Conservation (phyloP, 2,329 filamentous ascomycete genomes). For the Ceratocystis albifundus region DNA sequence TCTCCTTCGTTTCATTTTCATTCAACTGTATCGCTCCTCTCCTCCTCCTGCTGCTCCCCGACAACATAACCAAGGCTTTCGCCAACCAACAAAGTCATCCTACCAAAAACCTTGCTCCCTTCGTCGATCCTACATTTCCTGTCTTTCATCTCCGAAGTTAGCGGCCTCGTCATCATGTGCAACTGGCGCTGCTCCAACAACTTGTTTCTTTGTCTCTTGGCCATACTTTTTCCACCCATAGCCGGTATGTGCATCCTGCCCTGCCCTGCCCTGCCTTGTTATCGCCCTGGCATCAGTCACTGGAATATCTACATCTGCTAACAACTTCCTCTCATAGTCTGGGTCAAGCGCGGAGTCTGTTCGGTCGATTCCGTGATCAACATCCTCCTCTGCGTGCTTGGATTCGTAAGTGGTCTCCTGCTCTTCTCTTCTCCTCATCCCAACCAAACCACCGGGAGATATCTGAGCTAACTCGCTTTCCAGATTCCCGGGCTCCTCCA, state of each 20-base stretch:
- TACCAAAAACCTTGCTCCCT: neutral
- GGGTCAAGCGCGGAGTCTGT: conserved; percentile 93
- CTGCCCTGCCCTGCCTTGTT: neutral
- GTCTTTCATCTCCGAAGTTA: neutral
- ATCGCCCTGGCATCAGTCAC: neutral
- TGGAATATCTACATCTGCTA: neutral
- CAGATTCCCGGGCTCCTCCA: conserved; percentile 78
- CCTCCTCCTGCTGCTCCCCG: neutral
- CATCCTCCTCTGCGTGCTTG: conserved; percentile 72
- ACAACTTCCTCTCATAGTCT: conserved; percentile 46
- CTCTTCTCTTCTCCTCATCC: neutral
- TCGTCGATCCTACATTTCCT: neutral
- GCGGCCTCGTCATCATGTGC: conserved; percentile 38
- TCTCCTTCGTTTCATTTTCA: neutral
- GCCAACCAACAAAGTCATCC: neutral
- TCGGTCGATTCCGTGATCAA: conserved; percentile 89
- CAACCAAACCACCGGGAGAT: neutral
- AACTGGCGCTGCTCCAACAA: conserved; percentile 34
- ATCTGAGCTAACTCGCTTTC: neutral
- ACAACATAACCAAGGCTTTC: neutral
- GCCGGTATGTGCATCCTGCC: conserved; percentile 40
- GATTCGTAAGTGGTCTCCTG: conserved; percentile 42
- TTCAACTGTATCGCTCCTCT: too few species aligned
- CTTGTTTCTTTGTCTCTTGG: conserved; percentile 52
- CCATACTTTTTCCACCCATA: conserved; percentile 54